These are phyloP conservation scores for Irpex sp. DNA, from an alignment of 1,284 basidiomycete genomes.

Conservation along the genomic window DNA sequence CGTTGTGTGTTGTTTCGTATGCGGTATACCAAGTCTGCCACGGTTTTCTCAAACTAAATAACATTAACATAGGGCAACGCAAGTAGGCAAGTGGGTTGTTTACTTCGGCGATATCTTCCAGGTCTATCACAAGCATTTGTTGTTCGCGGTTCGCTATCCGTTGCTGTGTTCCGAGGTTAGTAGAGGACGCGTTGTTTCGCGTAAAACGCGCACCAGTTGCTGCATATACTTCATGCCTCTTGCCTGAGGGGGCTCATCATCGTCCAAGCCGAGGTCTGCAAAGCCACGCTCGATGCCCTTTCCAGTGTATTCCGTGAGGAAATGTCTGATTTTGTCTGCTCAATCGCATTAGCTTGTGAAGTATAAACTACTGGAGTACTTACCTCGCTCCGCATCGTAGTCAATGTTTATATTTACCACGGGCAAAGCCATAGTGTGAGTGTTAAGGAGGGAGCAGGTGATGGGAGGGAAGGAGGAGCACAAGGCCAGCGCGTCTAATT, in stretches of 20 bases:
- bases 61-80: background rate
- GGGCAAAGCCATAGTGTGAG: slow-evolving; percentile 40
- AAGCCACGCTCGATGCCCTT: slow-evolving; percentile 69
- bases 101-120: slow-evolving; percentile 77
- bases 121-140: slow-evolving; percentile 76
- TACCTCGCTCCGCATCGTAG: slow-evolving; percentile 45
- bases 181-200: slow-evolving; percentile 12
- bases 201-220: slow-evolving; percentile 64
- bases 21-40: slow-evolving; percentile 65
- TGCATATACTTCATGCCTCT: slow-evolving; percentile 81
- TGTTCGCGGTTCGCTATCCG: slow-evolving; percentile 91
- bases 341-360: slow-evolving; percentile 12
- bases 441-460: background rate
- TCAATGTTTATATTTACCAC: slow-evolving; percentile 45
- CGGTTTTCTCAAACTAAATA: slow-evolving; percentile 61
- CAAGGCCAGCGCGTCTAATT: slow-evolving; percentile 8
- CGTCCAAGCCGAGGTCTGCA: slow-evolving; percentile 70
- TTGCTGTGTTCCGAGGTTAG: slow-evolving; percentile 55
- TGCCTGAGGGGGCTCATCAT: slow-evolving; percentile 42
- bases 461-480: slow-evolving; percentile 2
- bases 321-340: slow-evolving; percentile 64
- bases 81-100: slow-evolving; percentile 19
- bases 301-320: slow-evolving; percentile 65
- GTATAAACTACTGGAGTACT: slow-evolving; percentile 1
- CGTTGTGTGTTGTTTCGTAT: slow-evolving; percentile 87